Conservation (phyloP, 2,329 filamentous ascomycete genomes). For the Botrytis galanthina region DNA sequence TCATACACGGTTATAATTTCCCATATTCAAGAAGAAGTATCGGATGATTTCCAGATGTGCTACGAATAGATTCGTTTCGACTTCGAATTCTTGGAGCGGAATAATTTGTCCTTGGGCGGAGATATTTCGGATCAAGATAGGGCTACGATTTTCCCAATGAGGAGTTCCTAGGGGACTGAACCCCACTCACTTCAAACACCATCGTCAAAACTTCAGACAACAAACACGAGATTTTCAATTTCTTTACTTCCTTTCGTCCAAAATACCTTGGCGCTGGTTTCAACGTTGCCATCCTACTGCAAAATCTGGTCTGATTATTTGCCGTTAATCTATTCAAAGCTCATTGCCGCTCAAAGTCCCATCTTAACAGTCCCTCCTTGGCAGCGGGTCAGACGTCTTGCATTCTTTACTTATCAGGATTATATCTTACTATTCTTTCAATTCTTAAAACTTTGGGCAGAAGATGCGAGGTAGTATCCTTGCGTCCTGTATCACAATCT, state of each 20-base stretch:
- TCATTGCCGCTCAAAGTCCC: not conserved
- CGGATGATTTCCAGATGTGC: not conserved
- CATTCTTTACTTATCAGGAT: not conserved
- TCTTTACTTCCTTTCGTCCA: not conserved
- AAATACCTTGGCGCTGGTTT: not conserved
- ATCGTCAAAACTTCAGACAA: constrained; percentile 15
- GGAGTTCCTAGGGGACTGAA: not conserved
- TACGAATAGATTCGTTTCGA: not conserved
- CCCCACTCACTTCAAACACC: constrained; percentile 13
- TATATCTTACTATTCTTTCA: not conserved
- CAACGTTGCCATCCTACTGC: not conserved
- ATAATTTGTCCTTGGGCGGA: not conserved
- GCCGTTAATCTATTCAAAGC: constrained; percentile 3
- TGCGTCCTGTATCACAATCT: not conserved
- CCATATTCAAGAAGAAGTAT: not conserved
- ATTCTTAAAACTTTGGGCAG: not conserved
- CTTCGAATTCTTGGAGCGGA: not conserved
- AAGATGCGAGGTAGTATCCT: not conserved
- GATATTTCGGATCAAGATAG: not conserved
- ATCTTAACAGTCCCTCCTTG: not conserved
- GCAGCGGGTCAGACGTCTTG: constrained; percentile 11
- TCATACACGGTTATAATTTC: not conserved
- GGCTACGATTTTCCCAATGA: not conserved
- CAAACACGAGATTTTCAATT: not conserved
- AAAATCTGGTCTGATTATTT: not conserved